Evolutionary conservation across 2,329 filamentous ascomycete species (phyloP).

Genomic region (Calonectria honghensis): DNA sequence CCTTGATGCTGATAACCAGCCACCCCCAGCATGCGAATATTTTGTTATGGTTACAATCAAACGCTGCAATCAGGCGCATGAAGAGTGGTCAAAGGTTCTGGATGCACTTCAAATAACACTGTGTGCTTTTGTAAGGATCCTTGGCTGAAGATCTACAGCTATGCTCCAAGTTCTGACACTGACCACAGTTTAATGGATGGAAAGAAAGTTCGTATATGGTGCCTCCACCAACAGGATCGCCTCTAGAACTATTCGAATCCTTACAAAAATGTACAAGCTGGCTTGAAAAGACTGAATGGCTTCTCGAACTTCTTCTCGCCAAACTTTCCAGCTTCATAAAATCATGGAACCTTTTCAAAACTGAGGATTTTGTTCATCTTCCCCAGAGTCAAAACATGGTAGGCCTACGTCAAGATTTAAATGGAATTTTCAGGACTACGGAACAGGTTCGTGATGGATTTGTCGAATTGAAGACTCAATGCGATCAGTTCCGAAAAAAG

Average conservation of each 20-base stretch:
- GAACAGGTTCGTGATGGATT: neutral
- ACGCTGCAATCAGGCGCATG: neutral
- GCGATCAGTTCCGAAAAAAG: constrained; percentile 14
- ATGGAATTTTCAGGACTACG: neutral
- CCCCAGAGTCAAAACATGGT: neutral
- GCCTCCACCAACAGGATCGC: neutral
- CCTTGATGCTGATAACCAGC: neutral
- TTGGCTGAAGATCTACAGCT: too few relatives aligned
- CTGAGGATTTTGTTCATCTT: neutral
- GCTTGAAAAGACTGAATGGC: constrained; percentile 5
- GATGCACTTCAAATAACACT: neutral
- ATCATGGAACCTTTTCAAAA: constrained; percentile 3
- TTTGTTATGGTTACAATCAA: constrained; percentile 6
- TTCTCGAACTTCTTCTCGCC: neutral
- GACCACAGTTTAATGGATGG: neutral
- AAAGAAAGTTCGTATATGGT: neutral
- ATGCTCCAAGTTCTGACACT: neutral
- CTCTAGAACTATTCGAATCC: neutral
- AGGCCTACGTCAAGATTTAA: neutral
- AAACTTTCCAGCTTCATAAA: neutral
- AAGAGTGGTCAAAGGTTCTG: constrained; percentile 14
- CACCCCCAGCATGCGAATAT: constrained; percentile 13
- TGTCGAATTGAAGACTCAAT: neutral
- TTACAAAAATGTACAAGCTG: neutral
- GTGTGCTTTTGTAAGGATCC: neutral